Conservation (phyloP, 2,329 filamentous ascomycete genomes). For the Geosmithia flava region DNA sequence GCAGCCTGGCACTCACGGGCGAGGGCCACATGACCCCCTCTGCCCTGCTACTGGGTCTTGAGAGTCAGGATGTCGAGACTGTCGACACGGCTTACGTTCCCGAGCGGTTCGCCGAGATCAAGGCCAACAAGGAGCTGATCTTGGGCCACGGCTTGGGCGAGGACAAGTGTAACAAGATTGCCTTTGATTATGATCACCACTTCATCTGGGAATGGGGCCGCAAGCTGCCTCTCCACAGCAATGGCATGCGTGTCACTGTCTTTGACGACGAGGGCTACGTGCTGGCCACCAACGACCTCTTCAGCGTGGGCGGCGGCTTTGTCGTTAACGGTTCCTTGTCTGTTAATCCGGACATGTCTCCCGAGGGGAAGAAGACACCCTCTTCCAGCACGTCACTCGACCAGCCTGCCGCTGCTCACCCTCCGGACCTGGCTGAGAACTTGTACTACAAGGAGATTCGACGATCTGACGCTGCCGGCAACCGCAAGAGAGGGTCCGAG, state of each 20-base stretch:
- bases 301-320: constrained; percentile 39
- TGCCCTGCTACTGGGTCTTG: constrained; percentile 33
- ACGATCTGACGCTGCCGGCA: constrained; percentile 30
- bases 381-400: background rate
- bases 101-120: constrained; percentile 30
- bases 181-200: constrained; percentile 34
- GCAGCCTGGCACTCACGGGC: constrained; percentile 35
- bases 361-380: background rate
- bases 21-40: constrained; percentile 40
- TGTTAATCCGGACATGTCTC: constrained; percentile 17
- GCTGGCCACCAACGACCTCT: constrained; percentile 35
- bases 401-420: constrained; percentile 15
- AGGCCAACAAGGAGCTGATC: constrained; percentile 27
- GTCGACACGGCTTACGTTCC: constrained; percentile 36
- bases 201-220: constrained; percentile 39
- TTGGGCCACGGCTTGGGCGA: constrained; percentile 26
- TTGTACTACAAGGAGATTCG: constrained; percentile 39
- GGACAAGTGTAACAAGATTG: constrained; percentile 29
- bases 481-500: constrained; percentile 29
- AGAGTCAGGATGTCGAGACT: constrained; percentile 34
- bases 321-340: constrained; percentile 37
- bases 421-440: constrained; percentile 36
- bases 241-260: constrained; percentile 38
- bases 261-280: constrained; percentile 32
- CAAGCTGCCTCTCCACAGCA: constrained; percentile 38